Conservation (phyloP, 768 basidiomycete genomes). For the Guyanaporus albipodus region DNA sequence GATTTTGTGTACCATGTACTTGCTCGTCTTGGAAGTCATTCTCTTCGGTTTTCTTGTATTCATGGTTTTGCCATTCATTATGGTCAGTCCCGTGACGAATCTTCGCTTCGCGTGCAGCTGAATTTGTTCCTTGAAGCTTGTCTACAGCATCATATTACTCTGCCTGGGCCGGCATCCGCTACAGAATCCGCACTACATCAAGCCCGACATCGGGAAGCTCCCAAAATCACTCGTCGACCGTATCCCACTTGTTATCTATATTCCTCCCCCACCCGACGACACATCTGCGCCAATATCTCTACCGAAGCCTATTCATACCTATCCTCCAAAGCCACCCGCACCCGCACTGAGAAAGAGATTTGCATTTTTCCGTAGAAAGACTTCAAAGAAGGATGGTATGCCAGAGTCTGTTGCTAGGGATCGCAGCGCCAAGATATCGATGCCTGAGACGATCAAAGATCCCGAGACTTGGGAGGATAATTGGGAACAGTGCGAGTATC, state of each 20-base stretch:
- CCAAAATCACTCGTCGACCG: constrained; percentile 67
- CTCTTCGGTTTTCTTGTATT: constrained; percentile 74
- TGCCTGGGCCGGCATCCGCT: constrained; percentile 78
- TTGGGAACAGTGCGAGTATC: constrained; percentile 74
- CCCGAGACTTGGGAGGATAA: constrained; percentile 68
- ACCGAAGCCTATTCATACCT: constrained; percentile 50
- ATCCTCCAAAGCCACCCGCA: constrained; percentile 54
- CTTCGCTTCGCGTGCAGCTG: constrained; percentile 1
- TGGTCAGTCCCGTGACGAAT: constrained; percentile 46
- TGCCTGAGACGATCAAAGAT: constrained; percentile 20
- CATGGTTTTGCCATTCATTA: constrained; percentile 72
- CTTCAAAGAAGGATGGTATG: constrained; percentile 22
- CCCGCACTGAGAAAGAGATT: constrained; percentile 42
- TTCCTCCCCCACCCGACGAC: constrained; percentile 68
- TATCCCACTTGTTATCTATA: constrained; percentile 83
- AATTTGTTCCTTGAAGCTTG: constrained; percentile 42
- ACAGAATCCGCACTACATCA: constrained; percentile 68
- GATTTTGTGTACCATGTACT: constrained; percentile 74
- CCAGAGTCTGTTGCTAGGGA: constrained; percentile 15
- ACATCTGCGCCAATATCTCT: constrained; percentile 35
- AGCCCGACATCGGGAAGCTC: constrained; percentile 75
- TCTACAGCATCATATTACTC: constrained; percentile 75
- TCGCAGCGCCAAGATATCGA: constrained; percentile 8
- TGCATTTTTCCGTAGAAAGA: constrained; percentile 43
- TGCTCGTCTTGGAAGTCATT: constrained; percentile 69